Evolutionary conservation across 306 rosid genomes (phyloP).

Genomic region (Lagenaria siceraria): DNA sequence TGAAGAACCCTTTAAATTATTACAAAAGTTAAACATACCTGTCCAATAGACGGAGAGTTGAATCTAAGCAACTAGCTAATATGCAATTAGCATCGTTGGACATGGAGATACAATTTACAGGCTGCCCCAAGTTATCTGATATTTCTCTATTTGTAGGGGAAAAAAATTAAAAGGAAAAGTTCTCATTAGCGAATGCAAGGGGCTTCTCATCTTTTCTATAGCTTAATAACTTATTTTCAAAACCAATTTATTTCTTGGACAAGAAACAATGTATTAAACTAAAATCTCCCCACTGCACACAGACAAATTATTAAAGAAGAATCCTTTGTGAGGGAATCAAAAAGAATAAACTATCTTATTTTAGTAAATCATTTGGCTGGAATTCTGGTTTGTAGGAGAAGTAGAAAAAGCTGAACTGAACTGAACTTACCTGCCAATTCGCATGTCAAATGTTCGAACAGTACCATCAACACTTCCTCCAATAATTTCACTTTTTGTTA

Average conservation of each 20-base stretch:
- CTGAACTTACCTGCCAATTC: constrained; percentile 56
- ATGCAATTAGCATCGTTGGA: constrained; percentile 88
- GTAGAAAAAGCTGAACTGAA: background rate
- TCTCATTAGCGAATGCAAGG: background rate
- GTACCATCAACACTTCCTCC: constrained; percentile 98
- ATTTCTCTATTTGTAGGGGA: constrained; percentile 37
- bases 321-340: background rate
- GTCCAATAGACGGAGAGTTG: constrained; percentile 64
- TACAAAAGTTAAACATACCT: constrained; percentile 23
- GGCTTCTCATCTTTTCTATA: background rate
- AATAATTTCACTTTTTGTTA: constrained; percentile 70
- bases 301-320: background rate
- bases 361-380: background rate
- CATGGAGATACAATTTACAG: constrained; percentile 87
- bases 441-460: constrained; percentile 76
- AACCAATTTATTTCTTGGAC: background rate
- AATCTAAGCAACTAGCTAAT: constrained; percentile 80
- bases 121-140: constrained; percentile 70
- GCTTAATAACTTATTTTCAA: background rate
- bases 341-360: background rate
- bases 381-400: background rate
- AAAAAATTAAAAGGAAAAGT: background rate
- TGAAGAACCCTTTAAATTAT: background rate
- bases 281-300: background rate
- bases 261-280: background rate